These are phyloP conservation scores for Stereocaulon alpinum DNA, from an alignment of 495 filamentous ascomycete genomes.

Conservation along the genomic window DNA sequence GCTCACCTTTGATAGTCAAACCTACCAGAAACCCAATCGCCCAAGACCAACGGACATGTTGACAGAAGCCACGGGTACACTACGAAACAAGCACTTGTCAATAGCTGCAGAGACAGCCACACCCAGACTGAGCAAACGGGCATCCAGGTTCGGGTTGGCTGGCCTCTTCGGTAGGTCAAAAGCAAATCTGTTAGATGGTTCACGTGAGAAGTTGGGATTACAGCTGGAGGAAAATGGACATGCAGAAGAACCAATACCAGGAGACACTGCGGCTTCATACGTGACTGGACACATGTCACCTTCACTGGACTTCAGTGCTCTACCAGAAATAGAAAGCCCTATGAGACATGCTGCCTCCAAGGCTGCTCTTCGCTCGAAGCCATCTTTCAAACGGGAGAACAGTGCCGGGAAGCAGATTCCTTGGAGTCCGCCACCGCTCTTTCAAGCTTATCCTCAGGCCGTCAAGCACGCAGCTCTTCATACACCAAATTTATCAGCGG, in stretches of 20 bases:
- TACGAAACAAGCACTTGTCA: constrained; percentile 4
- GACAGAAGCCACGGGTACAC: neutral
- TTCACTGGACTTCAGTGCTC: neutral
- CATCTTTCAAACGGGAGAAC: constrained; percentile 13
- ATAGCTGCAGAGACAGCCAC: neutral
- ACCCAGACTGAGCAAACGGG: constrained; percentile 11
- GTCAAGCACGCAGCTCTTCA: constrained; percentile 46
- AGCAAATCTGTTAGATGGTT: neutral
- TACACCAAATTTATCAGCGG: constrained; percentile 41
- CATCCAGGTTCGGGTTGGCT: constrained; percentile 13
- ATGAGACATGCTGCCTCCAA: constrained; percentile 12
- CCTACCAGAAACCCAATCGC: neutral
- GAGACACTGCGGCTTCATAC: neutral
- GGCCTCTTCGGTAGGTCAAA: constrained; percentile 15
- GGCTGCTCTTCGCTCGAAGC: constrained; percentile 5
- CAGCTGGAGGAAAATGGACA: constrained; percentile 11
- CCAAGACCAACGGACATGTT: neutral
- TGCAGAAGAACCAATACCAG: neutral
- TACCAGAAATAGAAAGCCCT: constrained; percentile 7
- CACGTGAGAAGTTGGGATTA: constrained; percentile 1
- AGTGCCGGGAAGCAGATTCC: constrained; percentile 22
- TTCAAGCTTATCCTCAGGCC: constrained; percentile 84
- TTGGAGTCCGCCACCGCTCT: constrained; percentile 77
- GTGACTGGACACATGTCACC: neutral
- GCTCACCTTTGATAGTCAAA: neutral